Percentiles rank a stretch among this genome's conserved stretches.
Evolutionary conservation across 106 monocot genomes (phyloP).

Genomic region (Agapanthus africanus): DNA sequence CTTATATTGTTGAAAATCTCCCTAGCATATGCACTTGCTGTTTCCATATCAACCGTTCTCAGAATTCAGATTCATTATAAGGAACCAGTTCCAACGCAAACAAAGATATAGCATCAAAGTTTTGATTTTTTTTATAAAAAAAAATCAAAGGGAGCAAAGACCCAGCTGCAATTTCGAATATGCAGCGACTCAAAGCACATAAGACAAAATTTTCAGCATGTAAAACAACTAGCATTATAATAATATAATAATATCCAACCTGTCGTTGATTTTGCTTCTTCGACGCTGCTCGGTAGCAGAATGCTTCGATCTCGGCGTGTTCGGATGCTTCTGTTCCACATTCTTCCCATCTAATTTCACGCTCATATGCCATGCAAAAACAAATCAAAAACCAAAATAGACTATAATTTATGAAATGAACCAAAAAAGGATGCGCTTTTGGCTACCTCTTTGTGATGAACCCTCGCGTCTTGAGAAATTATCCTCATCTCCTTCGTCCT

Average conservation of each 20-base stretch:
- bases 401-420: background rate
- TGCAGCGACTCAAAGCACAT: background rate
- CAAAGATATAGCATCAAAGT: background rate
- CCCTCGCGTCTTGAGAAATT: slow-evolving; percentile 14
- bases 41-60: background rate
- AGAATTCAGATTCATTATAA: background rate
- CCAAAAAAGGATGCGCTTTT: background rate
- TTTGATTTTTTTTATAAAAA: background rate
- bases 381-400: background rate
- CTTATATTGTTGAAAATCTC: too few relatives aligned
- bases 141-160: background rate
- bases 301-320: slow-evolving; percentile 50
- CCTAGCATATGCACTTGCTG: too few relatives aligned
- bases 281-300: slow-evolving; percentile 52
- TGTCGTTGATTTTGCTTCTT: slow-evolving; percentile 56
- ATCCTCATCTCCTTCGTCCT: slow-evolving; percentile 36
- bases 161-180: background rate
- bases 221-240: background rate
- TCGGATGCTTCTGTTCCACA: slow-evolving; percentile 32
- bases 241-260: slow-evolving; percentile 11
- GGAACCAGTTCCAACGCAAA: background rate
- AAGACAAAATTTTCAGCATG: background rate
- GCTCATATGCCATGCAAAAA: background rate
- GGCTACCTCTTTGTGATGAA: slow-evolving; percentile 26
- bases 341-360: slow-evolving; percentile 17